These are phyloP conservation scores for Paradendryphiella salina DNA, from an alignment of 2,329 filamentous ascomycete genomes.

Conservation along the genomic window DNA sequence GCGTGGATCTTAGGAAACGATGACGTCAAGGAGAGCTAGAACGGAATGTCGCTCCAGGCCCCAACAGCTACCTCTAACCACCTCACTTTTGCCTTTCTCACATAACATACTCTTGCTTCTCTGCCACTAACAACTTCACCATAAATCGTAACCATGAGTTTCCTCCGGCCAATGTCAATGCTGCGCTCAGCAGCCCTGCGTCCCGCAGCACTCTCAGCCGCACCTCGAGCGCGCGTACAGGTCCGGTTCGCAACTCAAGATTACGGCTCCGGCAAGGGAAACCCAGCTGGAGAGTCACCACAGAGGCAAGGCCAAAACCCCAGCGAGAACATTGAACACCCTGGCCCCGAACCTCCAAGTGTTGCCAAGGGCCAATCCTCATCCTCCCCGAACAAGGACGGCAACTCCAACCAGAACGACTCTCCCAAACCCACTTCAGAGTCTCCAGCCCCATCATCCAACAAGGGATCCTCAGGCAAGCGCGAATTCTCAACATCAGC, in stretches of 20 bases:
- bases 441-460: conserved; percentile 13
- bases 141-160: conserved; percentile 32
- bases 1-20: conserved; percentile 5
- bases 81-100: not conserved
- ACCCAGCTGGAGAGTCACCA: conserved; percentile 50
- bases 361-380: conserved; percentile 43
- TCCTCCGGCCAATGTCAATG: conserved; percentile 35
- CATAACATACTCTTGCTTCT: not conserved
- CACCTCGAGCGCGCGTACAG: conserved; percentile 35
- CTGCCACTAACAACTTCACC: conserved; percentile 6
- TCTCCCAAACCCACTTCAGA: conserved; percentile 11
- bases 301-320: conserved; percentile 48
- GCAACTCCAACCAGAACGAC: conserved; percentile 13
- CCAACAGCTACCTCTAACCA: not conserved
- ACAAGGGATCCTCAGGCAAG: conserved; percentile 13
- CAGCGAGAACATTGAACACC: conserved; percentile 50
- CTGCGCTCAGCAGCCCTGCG: conserved; percentile 34
- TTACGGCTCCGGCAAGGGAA: conserved; percentile 51
- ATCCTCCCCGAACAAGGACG: conserved; percentile 36
- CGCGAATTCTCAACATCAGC: conserved; percentile 19
- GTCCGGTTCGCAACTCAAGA: conserved; percentile 45
- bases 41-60: conserved; percentile 2
- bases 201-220: conserved; percentile 27
- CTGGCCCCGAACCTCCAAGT: conserved; percentile 51
- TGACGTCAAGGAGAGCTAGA: conserved; percentile 13